These are phyloP conservation scores for Elsinoe batatas DNA, from an alignment of 2,329 filamentous ascomycete species.

Conservation along the genomic window DNA sequence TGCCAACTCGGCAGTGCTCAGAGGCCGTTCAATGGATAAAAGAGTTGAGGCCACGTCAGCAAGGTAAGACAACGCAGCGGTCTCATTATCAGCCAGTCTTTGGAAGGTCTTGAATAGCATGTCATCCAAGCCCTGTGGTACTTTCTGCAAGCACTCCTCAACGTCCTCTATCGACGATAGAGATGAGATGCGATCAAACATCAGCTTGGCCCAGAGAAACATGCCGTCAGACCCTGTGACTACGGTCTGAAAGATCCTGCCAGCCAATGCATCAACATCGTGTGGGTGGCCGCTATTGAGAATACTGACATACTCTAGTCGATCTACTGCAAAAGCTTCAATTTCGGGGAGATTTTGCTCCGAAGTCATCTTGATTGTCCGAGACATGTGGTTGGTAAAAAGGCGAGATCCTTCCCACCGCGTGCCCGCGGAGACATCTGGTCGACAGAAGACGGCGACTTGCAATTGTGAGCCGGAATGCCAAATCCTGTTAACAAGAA, in stretches of 20 bases:
- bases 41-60: background rate
- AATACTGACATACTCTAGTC: background rate
- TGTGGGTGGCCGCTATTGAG: background rate
- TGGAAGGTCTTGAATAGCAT: background rate
- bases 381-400: background rate
- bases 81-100: background rate
- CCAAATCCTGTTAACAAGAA: background rate
- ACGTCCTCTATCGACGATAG: background rate
- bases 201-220: slow-evolving; percentile 3
- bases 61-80: background rate
- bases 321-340: background rate
- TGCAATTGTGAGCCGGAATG: background rate
- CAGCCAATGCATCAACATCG: background rate
- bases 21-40: background rate
- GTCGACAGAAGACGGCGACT: background rate
- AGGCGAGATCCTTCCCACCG: background rate
- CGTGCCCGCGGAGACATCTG: background rate
- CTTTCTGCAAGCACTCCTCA: background rate
- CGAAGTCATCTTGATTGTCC: background rate
- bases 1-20: background rate
- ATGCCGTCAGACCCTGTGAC: background rate
- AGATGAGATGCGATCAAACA: background rate
- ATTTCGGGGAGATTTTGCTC: background rate
- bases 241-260: background rate
- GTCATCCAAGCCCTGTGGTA: background rate